Base-by-base conservation (phyloP, 2,329 filamentous ascomycete species). In the Ceratocystis diversiconidia region DNA sequence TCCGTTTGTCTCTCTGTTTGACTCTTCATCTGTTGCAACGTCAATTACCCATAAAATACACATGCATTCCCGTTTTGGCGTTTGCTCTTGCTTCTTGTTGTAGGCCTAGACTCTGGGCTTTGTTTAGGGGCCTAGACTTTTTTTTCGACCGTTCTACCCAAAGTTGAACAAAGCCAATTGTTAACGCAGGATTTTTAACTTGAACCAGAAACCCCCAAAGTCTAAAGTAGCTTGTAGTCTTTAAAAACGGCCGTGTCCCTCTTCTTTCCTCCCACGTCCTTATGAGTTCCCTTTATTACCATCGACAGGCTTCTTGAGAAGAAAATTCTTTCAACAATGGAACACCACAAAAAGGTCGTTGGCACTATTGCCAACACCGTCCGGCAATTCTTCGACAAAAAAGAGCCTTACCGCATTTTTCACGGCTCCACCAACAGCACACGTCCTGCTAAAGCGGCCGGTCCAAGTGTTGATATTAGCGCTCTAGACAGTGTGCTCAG, bases 391-490 rank as follows among this genome's bases (percentile, higher is more conserved):
- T 82, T 79, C 72, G 75, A 77, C 67, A 73, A 76, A 61, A 73
- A 74, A 61, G 75, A 79, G 72, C 82, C 86, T 25, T 92, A 88
- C 77, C 83, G 88, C 69, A 89, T 92, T 76, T 85, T 81, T 73
- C 88, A 91, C 77, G 88, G 88, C 70, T 86, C 84, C 50, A 90
- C 88, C 64, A 91, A 91, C 77, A 87, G 82, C 72, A 91, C 88
- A 60, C 84, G 81, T 4, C 80, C 80, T 75, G 57, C 46, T 4
- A 60, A 43, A n/a, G 68, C 81, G 75, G 70, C 76, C 70, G 72
- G 70, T 68, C 52, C 28, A 1, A 76, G 65, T n/a, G 78, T 91
- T 69, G 86, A 90, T 75, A 90, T 88, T 71, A 84, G 83, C 71
- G 74, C 76, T 2, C 79, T 92, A 2, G 76, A 76, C 69, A 77